Base-by-base conservation (phyloP, 805 yeast genomes). In the Ogataea parapolymorpha region DNA sequence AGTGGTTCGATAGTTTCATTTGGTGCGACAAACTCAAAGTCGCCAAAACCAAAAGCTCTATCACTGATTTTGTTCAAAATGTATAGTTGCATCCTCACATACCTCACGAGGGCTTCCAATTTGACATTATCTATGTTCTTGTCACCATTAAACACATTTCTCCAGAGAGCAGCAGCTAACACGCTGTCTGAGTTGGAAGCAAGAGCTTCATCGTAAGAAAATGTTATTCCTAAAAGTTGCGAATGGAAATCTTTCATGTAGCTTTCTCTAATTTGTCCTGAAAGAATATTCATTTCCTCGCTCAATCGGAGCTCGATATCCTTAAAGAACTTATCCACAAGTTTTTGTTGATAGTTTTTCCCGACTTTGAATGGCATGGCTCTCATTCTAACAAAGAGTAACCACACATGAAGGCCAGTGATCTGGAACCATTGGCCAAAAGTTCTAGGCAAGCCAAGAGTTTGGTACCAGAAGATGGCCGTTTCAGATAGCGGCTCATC, bases 401-500 rank as follows among this genome's bases (percentile, higher is more conserved):
- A 81, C 99, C 99, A 93, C 45, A 86, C 80, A 63, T 93, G 99
- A 51, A 93, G 71, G 1, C 83, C 71, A 6, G 96, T 85, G 47
- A 93, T 84, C 65, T 91, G 98, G 62, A 83, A 91, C 96, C 96
- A 91, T 63, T 89, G 95, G n/a, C 91, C 79, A 58, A 91, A 90
- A 1, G 97, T 83, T 58, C 76, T 73, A 26, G 96, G 96, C 56
- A 93, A 68, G 18, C 78, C 82, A 42, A 93, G 68, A 10, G 90
- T 85, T 40, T 86, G 85, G 59, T 88, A 93, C 72, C 88, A 93
- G 59, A 87, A 93, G 40, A 68, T 70, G 2, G 96, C 96, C 5
- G 85, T 75, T 14, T 76, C 79, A 4, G 85, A 75, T 29, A 85
- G 67, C 27, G 78, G 81, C 57, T 83, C 90, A 44, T 82, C 72